phyloP scores from a whole-genome alignment of 2,329 filamentous ascomycete species.

The Colletotrichum musae region DNA sequence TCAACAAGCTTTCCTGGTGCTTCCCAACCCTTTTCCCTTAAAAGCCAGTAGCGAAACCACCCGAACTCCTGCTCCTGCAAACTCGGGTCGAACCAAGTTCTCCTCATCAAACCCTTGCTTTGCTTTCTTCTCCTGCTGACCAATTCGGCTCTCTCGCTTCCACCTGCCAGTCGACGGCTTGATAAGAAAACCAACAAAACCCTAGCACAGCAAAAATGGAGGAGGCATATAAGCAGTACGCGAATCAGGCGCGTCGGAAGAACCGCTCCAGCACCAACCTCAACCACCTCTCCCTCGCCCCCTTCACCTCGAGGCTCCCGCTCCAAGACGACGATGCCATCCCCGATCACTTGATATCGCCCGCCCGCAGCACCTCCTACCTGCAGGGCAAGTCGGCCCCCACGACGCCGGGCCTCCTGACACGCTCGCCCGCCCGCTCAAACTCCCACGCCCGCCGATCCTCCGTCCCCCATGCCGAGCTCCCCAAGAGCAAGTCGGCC shows the following conservation, averaged over 20 bases:
- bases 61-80: slow-evolving; percentile 31
- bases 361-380: slow-evolving; percentile 65
- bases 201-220: slow-evolving; percentile 63
- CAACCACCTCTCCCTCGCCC: slow-evolving; percentile 74
- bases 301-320: slow-evolving; percentile 73
- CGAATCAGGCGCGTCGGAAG: slow-evolving; percentile 70
- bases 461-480: slow-evolving; percentile 52
- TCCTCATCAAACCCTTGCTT: slow-evolving; percentile 18
- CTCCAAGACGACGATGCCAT: slow-evolving; percentile 67
- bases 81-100: slow-evolving; percentile 10
- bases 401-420: slow-evolving; percentile 74
- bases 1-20: slow-evolving; percentile 38
- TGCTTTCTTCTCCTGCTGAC: slow-evolving; percentile 8
- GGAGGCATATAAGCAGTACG: slow-evolving; percentile 72
- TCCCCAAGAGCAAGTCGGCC: slow-evolving; percentile 76
- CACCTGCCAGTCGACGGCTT: slow-evolving; percentile 5
- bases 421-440: slow-evolving; percentile 67
- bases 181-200: slow-evolving; percentile 1
- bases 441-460: slow-evolving; percentile 62
- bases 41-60: slow-evolving; percentile 36
- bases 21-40: slow-evolving; percentile 38
- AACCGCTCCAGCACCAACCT: slow-evolving; percentile 72
- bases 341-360: slow-evolving; percentile 52
- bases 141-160: background rate
- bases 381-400: slow-evolving; percentile 75